Conservation (phyloP, 2,329 filamentous ascomycete species). For the Zalaria sp. region DNA sequence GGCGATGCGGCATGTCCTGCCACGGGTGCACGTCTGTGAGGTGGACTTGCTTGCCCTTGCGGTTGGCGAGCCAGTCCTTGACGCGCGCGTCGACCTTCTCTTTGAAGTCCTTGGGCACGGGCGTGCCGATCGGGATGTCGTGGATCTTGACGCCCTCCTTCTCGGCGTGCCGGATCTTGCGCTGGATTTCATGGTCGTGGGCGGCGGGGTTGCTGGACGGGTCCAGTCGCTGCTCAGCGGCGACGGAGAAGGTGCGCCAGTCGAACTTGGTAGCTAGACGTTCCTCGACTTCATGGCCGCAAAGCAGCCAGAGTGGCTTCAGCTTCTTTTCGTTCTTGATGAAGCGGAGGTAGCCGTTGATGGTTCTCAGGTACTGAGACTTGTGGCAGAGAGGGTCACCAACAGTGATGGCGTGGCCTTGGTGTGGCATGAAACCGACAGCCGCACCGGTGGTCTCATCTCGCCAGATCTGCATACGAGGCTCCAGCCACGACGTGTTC, state of each 20-base stretch:
- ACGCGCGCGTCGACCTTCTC: slow-evolving; percentile 59
- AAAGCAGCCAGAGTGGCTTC: slow-evolving; percentile 79
- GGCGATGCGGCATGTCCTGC: slow-evolving; percentile 69
- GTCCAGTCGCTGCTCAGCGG: slow-evolving; percentile 77
- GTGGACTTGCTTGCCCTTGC: slow-evolving; percentile 79
- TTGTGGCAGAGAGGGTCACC: slow-evolving; percentile 77
- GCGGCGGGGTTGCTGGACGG: slow-evolving; percentile 52
- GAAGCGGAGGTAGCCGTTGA: slow-evolving; percentile 60
- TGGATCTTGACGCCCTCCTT: slow-evolving; percentile 71
- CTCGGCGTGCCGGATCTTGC: slow-evolving; percentile 69
- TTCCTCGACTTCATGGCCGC: slow-evolving; percentile 64
- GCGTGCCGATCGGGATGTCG: slow-evolving; percentile 52
- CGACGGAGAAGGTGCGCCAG: slow-evolving; percentile 81
- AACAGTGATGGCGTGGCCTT: slow-evolving; percentile 69
- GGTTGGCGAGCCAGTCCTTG: slow-evolving; percentile 62
- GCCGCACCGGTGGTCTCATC: slow-evolving; percentile 68
- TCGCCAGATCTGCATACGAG: slow-evolving; percentile 77
- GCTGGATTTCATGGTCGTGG: slow-evolving; percentile 51
- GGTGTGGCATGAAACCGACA: slow-evolving; percentile 65
- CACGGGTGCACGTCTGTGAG: slow-evolving; percentile 81
- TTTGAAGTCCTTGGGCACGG: slow-evolving; percentile 51
- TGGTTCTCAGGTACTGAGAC: slow-evolving; percentile 60
- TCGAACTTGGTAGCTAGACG: slow-evolving; percentile 66
- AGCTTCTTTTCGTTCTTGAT: slow-evolving; percentile 56
- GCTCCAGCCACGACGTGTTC: slow-evolving; percentile 87